Evolutionary conservation across 2,329 filamentous ascomycete genomes (phyloP).

Genomic region (Diaporthe amygdali): DNA sequence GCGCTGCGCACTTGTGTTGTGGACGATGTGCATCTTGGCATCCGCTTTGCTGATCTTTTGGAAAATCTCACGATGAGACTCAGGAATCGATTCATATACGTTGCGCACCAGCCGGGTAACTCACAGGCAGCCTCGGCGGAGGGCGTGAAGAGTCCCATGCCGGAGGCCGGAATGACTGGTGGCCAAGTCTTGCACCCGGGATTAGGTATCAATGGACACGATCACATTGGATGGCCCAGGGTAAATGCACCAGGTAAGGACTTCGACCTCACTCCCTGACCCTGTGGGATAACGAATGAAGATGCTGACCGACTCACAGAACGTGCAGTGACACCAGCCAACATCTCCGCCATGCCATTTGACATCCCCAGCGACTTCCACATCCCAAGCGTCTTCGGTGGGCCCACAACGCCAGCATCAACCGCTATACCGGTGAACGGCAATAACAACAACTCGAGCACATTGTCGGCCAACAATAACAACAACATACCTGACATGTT

Average conservation of each 20-base stretch:
- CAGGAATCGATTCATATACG: slow-evolving; percentile 75
- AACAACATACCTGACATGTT: slow-evolving; percentile 44
- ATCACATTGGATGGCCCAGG: slow-evolving; percentile 27
- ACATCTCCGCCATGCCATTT: slow-evolving; percentile 69
- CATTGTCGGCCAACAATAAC: slow-evolving; percentile 6
- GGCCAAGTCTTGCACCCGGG: slow-evolving; percentile 25
- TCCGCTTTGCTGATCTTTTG: slow-evolving; percentile 82
- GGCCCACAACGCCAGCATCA: slow-evolving; percentile 53
- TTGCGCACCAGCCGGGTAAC: slow-evolving; percentile 44
- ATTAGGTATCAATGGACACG: slow-evolving; percentile 16
- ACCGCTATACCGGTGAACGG: slow-evolving; percentile 35
- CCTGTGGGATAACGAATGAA: background rate
- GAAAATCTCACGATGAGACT: slow-evolving; percentile 78
- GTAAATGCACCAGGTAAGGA: slow-evolving; percentile 21
- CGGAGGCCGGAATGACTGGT: slow-evolving; percentile 27
- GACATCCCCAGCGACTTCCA: slow-evolving; percentile 63
- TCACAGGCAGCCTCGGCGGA: slow-evolving; percentile 43
- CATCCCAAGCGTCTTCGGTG: slow-evolving; percentile 50
- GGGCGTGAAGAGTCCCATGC: slow-evolving; percentile 45
- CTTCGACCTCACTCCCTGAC: background rate
- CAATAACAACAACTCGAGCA: slow-evolving; percentile 24
- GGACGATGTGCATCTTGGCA: slow-evolving; percentile 85
- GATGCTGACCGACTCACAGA: slow-evolving; percentile 30
- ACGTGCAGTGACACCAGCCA: slow-evolving; percentile 51
- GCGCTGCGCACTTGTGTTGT: slow-evolving; percentile 80